Base-by-base conservation (phyloP, 2,329 filamentous ascomycete species). In the Neopestalotiopsis sp. region DNA sequence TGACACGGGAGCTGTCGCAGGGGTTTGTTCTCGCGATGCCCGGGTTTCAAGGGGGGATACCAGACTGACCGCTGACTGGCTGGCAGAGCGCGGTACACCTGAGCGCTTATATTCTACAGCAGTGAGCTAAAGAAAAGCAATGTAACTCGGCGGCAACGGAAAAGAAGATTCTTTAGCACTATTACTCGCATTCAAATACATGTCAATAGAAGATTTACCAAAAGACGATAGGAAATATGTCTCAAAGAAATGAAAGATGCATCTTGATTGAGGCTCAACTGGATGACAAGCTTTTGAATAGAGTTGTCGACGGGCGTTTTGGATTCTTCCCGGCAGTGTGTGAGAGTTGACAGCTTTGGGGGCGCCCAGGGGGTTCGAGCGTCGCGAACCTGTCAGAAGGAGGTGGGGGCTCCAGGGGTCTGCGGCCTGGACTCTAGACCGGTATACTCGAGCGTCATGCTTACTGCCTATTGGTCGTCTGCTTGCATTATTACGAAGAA, bases 1-100 rank as follows among this genome's bases (percentile, higher is more conserved):
- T 69, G 67, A 63, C 56, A 69, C 67, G 34, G 30, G 14, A 40
- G 20, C 42, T 42, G 67, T 69, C 67, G 64, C 67, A 69, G 64
- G 67, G 67, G 64, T 20, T 28, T 28, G 24, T 28, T 62, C 5
- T 20, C 59, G 58, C 56, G 58, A 63, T 59, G 38, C 61, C 38
- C 58, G 52, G 24, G 67, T 69, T 69, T 69, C 67, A 69, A n/a
- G 67, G 34, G 57, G 32, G 32, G 24, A 61, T 24, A 57, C 64
- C 34, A 32, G 49, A 56, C 45, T 32, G 28, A 52, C n/a, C 34
- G 40, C 14, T 66, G 67, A 68, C 45, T 66, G 64, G 64, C 52
- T 45, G 64, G 24, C 20, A 52, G 13, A 13, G 38, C n/a, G 24
- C 62, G 30, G n/a, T 4, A 14, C 20, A 10, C 60, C 34, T 56